Conservation (phyloP, 2,329 filamentous ascomycete species). For the Rhinocladiella similis region DNA sequence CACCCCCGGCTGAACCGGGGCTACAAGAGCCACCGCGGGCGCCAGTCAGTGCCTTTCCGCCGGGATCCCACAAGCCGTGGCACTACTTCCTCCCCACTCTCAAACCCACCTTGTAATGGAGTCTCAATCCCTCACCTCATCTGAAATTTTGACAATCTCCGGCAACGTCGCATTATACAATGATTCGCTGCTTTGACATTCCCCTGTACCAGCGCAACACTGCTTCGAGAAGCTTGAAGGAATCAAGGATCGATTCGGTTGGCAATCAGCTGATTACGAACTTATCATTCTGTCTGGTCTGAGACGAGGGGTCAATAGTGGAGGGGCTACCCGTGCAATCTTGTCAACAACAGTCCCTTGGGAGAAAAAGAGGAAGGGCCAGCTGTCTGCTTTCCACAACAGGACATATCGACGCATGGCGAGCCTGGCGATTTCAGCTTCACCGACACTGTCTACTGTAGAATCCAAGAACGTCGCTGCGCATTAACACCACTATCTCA, state of each 20-base stretch:
- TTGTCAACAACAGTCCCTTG: not conserved
- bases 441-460: no score
- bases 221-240: slow-evolving; percentile 19
- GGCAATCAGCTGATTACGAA: slow-evolving; percentile 5
- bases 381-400: not conserved
- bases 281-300: not conserved
- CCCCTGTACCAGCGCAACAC: not conserved
- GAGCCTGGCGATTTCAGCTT: no score
- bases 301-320: not conserved
- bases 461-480: no score
- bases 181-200: slow-evolving; percentile 3
- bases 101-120: slow-evolving; percentile 14
- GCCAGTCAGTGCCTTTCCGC: slow-evolving; percentile 17
- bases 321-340: not conserved
- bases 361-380: not conserved
- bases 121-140: slow-evolving; percentile 9
- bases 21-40: slow-evolving; percentile 14
- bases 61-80: slow-evolving; percentile 25
- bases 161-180: slow-evolving; percentile 16
- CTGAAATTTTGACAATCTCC: slow-evolving; percentile 22
- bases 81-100: slow-evolving; percentile 11
- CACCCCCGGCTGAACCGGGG: not conserved
- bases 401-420: not conserved
- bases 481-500: not conserved
- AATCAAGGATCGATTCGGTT: slow-evolving; percentile 10